phyloP scores from a whole-genome alignment of 352 stramenopile genomes.

The Phytophthora aleatoria region DNA sequence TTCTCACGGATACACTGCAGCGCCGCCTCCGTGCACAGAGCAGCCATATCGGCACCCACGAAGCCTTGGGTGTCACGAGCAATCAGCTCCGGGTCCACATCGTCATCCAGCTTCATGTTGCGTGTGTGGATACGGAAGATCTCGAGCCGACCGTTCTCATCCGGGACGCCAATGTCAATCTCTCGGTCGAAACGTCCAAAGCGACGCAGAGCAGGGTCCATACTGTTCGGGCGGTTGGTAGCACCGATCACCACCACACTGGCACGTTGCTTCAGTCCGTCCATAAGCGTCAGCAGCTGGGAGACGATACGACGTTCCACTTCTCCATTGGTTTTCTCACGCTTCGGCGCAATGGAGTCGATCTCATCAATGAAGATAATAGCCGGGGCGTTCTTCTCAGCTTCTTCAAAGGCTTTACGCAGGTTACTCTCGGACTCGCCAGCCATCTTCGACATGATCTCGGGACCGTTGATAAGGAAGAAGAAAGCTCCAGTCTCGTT shows the following conservation, averaged over 20 bases:
- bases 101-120: conserved; percentile 99
- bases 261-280: conserved; percentile 93
- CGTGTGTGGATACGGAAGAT: conserved; percentile 99
- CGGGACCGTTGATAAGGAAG: conserved; percentile 99
- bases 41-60: conserved; percentile 99
- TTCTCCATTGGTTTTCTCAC: conserved; percentile 99
- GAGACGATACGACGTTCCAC: conserved; percentile 99
- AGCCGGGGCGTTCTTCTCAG: conserved; percentile 99
- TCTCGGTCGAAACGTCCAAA: conserved; percentile 99
- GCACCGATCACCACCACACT: conserved; percentile 99
- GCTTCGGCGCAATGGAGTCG: conserved; percentile 97
- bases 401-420: conserved; percentile 98
- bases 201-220: conserved; percentile 97
- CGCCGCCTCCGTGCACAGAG: conserved; percentile 97
- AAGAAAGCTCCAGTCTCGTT: conserved; percentile 99
- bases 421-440: conserved; percentile 93
- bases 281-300: conserved; percentile 99
- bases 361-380: conserved; percentile 99
- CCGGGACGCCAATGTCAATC: conserved; percentile 99
- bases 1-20: conserved; percentile 99
- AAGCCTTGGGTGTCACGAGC: conserved; percentile 99
- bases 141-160: conserved; percentile 98
- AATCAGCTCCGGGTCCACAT: conserved; percentile 98
- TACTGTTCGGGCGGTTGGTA: conserved; percentile 99
- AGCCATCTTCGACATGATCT: conserved; percentile 99